Evolutionary conservation across 129 eudicot genomes (phyloP).

Genomic region (Flaveria ramosissima): DNA sequence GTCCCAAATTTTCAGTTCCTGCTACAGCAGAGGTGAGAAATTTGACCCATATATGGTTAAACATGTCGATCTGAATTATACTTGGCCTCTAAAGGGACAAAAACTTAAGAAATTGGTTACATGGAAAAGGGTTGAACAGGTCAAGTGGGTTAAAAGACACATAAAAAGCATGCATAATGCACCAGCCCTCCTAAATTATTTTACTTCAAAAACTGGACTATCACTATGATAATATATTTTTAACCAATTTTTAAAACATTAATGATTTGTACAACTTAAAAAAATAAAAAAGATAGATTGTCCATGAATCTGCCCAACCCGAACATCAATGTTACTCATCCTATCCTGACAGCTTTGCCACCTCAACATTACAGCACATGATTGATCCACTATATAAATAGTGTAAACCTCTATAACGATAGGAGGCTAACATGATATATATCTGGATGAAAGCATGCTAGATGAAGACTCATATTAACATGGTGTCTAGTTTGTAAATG

Average conservation of each 20-base stretch:
- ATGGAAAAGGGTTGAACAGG: background rate
- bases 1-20: slow-evolving; percentile 10
- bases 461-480: background rate
- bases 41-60: background rate
- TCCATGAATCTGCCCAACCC: background rate
- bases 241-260: background rate
- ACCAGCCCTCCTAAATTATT: background rate
- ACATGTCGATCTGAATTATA: background rate
- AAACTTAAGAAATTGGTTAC: background rate
- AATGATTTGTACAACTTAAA: background rate
- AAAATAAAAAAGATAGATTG: background rate
- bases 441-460: slow-evolving; percentile 3
- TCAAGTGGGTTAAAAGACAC: background rate
- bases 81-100: background rate
- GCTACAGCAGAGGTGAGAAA: slow-evolving; percentile 12
- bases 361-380: slow-evolving; percentile 1
- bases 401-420: background rate
- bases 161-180: slow-evolving; percentile 8
- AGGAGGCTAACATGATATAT: background rate
- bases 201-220: background rate
- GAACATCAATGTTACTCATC: background rate
- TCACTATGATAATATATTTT: background rate
- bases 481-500: no score
- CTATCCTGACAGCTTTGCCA: background rate
- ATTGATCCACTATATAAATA: background rate